A percentile compares a stretch with the other conserved stretches of the same genome.
These are phyloP conservation scores for Carpinus fangiana DNA, from an alignment of 306 rosid species.

Conservation along the genomic window DNA sequence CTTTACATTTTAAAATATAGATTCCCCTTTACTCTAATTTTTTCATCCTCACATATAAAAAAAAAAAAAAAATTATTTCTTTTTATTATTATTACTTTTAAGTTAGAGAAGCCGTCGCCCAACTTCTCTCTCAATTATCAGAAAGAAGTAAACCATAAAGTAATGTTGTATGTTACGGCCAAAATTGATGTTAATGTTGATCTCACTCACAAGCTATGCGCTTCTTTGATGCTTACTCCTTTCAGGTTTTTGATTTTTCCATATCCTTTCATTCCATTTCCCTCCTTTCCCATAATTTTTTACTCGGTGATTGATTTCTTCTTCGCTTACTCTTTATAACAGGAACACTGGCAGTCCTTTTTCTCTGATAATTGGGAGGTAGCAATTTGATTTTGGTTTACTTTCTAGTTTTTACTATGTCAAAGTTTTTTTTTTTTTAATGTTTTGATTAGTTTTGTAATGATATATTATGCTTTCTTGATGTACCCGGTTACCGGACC, in stretches of 20 bases:
- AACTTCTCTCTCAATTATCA: too few species aligned
- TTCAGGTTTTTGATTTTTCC: slow-evolving; percentile 54
- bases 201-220: slow-evolving; percentile 77
- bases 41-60: too few species aligned
- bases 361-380: slow-evolving; percentile 83
- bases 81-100: too few species aligned
- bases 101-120: too few species aligned
- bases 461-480: not conserved
- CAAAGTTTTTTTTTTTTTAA: not conserved
- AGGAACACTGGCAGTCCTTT: slow-evolving; percentile 70
- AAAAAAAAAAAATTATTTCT: too few species aligned
- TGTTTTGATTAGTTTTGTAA: not conserved
- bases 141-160: too few species aligned
- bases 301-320: slow-evolving; percentile 12
- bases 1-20: too few species aligned
- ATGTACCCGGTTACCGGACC: too few species aligned
- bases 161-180: slow-evolving; percentile 53
- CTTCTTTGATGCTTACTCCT: slow-evolving; percentile 77
- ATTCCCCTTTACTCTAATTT: too few species aligned
- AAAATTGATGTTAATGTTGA: slow-evolving; percentile 90
- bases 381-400: slow-evolving; percentile 24
- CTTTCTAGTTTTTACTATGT: slow-evolving; percentile 1
- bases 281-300: not conserved
- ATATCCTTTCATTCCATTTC: not conserved
- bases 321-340: slow-evolving; percentile 6